Conservation (phyloP, 2,329 filamentous ascomycete species). For the Paraphaeosphaeria minitans region DNA sequence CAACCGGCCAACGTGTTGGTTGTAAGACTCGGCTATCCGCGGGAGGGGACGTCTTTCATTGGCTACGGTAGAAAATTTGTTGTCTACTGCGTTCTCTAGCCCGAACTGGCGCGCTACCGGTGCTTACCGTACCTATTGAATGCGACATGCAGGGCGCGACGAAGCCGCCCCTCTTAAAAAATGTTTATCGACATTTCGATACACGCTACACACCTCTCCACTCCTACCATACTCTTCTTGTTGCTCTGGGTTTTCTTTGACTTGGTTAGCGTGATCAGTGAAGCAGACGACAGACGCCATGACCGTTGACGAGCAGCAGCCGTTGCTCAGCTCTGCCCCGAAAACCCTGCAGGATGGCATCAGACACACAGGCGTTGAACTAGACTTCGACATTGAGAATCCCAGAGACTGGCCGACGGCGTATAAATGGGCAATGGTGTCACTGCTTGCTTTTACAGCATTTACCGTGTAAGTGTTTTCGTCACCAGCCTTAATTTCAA, state of each 20-base stretch:
- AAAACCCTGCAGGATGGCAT: constrained; percentile 22
- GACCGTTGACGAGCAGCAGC: constrained; percentile 31
- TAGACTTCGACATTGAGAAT: constrained; percentile 40
- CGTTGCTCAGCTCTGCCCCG: constrained; percentile 31
- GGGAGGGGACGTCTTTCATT: background rate
- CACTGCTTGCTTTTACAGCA: constrained; percentile 40
- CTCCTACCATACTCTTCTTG: background rate
- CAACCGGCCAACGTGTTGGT: background rate
- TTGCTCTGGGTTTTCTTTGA: background rate
- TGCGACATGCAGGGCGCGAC: background rate
- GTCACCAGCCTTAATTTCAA: background rate
- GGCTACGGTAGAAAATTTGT: background rate
- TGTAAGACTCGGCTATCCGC: background rate
- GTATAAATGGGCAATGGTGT: constrained; percentile 42
- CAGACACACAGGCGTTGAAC: constrained; percentile 27
- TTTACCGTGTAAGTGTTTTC: constrained; percentile 40
- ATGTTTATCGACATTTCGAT: background rate
- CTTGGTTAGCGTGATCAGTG: too few species aligned
- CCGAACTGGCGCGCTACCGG: background rate
- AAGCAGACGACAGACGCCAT: background rate
- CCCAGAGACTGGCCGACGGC: constrained; percentile 37
- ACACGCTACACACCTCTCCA: background rate
- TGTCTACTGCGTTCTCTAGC: background rate
- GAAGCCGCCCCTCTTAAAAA: background rate
- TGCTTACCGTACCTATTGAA: background rate